phyloP scores from a whole-genome alignment of 2,329 filamentous ascomycete genomes.

The Aspergillus aculeatinus region DNA sequence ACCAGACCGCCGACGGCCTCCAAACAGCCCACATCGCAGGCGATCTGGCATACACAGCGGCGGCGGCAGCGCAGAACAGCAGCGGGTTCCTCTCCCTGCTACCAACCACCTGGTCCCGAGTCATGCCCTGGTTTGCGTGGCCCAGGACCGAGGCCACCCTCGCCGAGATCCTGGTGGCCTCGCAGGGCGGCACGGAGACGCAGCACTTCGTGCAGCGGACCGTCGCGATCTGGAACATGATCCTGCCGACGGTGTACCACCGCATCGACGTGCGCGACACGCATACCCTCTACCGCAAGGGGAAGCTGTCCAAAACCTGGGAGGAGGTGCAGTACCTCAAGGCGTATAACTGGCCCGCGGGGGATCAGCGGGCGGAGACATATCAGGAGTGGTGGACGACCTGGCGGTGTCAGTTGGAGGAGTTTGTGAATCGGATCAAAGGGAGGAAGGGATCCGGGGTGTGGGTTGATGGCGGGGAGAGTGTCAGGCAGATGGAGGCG shows the following conservation, averaged over 20 bases:
- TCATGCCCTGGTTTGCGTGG: conserved; percentile 17
- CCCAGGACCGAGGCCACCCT: conserved; percentile 20
- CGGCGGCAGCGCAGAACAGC: background rate
- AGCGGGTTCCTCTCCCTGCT: conserved; percentile 5
- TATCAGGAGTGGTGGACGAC: conserved; percentile 44
- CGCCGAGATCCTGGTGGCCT: conserved; percentile 14
- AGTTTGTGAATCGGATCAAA: conserved; percentile 50
- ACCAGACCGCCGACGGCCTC: conserved; percentile 11
- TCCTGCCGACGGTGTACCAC: conserved; percentile 18
- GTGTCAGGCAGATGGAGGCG: conserved; percentile 47
- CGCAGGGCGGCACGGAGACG: background rate
- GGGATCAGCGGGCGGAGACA: conserved; percentile 12
- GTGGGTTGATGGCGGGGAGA: conserved; percentile 48
- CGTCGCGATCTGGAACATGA: conserved; percentile 22
- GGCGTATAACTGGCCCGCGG: conserved; percentile 23
- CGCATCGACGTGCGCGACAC: conserved; percentile 14
- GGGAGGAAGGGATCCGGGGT: conserved; percentile 36
- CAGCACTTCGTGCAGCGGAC: conserved; percentile 13
- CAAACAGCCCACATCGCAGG: conserved; percentile 15
- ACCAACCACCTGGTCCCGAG: conserved; percentile 9
- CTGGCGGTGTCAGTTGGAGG: conserved; percentile 50
- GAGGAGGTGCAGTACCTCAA: conserved; percentile 16
- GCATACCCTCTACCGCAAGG: conserved; percentile 3
- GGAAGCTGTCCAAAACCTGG: conserved; percentile 19
- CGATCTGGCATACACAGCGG: conserved; percentile 11